A percentile compares a stretch with the other conserved stretches of the same genome.
Conservation (phyloP, 2,329 filamentous ascomycete genomes). For the Exophiala sp. region DNA sequence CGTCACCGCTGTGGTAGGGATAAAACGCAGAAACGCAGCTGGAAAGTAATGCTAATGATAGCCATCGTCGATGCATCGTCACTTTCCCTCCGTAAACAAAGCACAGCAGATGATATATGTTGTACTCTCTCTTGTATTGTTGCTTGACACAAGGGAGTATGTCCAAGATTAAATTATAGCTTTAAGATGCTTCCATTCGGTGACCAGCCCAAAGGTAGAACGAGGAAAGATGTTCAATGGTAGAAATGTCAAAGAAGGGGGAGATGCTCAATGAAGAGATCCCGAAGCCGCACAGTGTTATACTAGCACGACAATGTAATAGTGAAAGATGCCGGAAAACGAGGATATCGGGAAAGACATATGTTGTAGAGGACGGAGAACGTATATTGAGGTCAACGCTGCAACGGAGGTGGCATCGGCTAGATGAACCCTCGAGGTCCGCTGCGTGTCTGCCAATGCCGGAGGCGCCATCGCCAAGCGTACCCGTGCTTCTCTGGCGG, state of each 20-base stretch:
- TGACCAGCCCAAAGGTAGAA: conserved; percentile 18
- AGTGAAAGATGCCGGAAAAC: conserved; percentile 3
- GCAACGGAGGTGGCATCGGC: neutral
- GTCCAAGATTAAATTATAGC: conserved; percentile 14
- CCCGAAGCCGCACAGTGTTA: conserved; percentile 5
- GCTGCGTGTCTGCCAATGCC: neutral
- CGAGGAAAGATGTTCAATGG: neutral
- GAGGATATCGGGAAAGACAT: conserved; percentile 1
- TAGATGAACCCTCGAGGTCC: neutral
- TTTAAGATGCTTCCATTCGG: conserved; percentile 5
- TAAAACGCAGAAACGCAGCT: conserved; percentile 38
- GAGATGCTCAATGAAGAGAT: conserved; percentile 29
- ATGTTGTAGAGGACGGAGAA: neutral
- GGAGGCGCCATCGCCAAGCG: conserved; percentile 16
- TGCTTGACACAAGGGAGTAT: conserved; percentile 13
- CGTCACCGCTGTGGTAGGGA: conserved; percentile 34
- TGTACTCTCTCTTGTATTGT: neutral
- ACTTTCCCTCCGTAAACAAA: neutral
- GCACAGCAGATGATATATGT: neutral
- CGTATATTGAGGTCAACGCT: neutral
- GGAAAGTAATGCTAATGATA: conserved; percentile 24
- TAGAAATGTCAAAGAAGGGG: conserved; percentile 8
- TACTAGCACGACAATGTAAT: neutral
- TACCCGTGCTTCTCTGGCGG: conserved; percentile 2
- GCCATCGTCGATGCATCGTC: conserved; percentile 27